A percentile compares a stretch with the other conserved stretches of the same genome.
Evolutionary conservation across 345 rosid genomes (phyloP).

Genomic region (Brassica carinata): DNA sequence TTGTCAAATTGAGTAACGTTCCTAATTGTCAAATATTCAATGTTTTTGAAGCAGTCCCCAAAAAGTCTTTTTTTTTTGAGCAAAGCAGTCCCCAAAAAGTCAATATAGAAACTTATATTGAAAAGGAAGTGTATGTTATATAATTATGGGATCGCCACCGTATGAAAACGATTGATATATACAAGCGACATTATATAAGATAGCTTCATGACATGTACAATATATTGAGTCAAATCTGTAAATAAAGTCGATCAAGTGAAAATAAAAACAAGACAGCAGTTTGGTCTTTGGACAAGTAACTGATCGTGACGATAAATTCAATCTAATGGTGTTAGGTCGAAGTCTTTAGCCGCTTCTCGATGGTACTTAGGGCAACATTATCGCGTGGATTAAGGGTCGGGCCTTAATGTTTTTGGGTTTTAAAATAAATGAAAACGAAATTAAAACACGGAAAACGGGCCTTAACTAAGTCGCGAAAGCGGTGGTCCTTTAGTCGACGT

Average conservation of each 20-base stretch:
- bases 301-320: not conserved
- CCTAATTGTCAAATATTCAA: not conserved
- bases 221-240: not conserved
- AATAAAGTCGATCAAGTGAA: not conserved
- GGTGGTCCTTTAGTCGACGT: too few relatives aligned
- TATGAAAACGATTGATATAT: slow-evolving; percentile 6
- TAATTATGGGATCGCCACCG: not conserved
- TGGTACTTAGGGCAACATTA: slow-evolving; percentile 6
- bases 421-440: too few relatives aligned
- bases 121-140: not conserved
- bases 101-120: not conserved
- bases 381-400: too few relatives aligned
- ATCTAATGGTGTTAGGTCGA: slow-evolving; percentile 11
- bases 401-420: too few relatives aligned
- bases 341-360: slow-evolving; percentile 23
- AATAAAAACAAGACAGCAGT: slow-evolving; percentile 7
- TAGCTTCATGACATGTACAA: not conserved
- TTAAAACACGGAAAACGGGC: too few relatives aligned
- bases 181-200: not conserved
- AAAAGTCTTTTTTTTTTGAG: too few relatives aligned
- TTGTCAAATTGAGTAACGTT: not conserved
- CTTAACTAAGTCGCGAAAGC: too few relatives aligned
- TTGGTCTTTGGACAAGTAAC: not conserved
- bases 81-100: too few relatives aligned
- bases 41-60: not conserved